These are phyloP conservation scores for Fusarium piperis DNA, from an alignment of 2,329 filamentous ascomycete species.

Conservation along the genomic window DNA sequence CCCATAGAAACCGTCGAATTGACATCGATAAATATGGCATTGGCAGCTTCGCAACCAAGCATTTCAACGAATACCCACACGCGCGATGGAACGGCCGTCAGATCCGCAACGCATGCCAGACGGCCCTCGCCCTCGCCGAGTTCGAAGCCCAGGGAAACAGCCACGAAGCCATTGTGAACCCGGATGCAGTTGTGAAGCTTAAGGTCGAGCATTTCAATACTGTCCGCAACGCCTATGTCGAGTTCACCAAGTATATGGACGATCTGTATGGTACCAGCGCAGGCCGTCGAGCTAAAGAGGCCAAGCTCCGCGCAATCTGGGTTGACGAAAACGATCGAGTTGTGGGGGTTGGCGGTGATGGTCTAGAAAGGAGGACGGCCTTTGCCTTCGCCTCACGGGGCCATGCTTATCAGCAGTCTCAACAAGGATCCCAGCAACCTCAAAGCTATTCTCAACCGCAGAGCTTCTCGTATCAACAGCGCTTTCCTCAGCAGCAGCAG, in stretches of 20 bases:
- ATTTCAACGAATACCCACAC: not conserved
- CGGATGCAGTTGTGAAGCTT: constrained; percentile 23
- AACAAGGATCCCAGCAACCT: not conserved
- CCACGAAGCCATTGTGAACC: not conserved
- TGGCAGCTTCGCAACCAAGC: not conserved
- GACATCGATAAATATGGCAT: constrained; percentile 8
- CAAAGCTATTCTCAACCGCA: too few species aligned
- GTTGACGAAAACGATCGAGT: not conserved
- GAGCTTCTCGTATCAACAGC: too few species aligned
- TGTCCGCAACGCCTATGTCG: constrained; percentile 32
- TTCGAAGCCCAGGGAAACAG: constrained; percentile 5
- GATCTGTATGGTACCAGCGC: not conserved
- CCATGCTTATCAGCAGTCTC: not conserved
- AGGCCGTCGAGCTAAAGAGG: not conserved
- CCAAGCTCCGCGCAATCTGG: not conserved
- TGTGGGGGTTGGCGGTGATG: not conserved
- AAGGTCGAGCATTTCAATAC: constrained; percentile 26
- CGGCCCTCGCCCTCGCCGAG: constrained; percentile 10
- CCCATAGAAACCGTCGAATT: not conserved
- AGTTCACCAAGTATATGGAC: constrained; percentile 30
- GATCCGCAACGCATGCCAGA: constrained; percentile 29
- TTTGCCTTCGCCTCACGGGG: not conserved
- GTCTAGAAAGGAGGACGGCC: not conserved
- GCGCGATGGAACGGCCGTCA: constrained; percentile 26
- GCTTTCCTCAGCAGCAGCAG: too few species aligned